Evolutionary conservation across 495 filamentous ascomycete genomes (phyloP).

Genomic region (Aspergillus sclerotioniger): DNA sequence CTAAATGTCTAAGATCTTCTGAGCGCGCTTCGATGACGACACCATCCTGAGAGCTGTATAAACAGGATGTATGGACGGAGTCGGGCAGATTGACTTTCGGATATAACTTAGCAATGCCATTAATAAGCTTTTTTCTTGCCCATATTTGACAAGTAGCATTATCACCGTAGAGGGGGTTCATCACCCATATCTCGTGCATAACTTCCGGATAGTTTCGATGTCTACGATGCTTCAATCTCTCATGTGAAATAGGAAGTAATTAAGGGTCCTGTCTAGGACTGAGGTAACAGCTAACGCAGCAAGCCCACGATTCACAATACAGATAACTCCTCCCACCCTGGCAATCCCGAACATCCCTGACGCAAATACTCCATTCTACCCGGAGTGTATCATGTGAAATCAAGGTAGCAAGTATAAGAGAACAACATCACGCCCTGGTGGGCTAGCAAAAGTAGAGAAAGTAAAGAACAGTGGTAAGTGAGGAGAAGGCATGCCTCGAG

Average conservation of each 20-base stretch:
- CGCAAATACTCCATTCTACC: constrained; percentile 1
- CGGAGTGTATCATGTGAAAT: constrained; percentile 3
- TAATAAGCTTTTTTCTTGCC: not conserved
- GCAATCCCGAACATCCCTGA: not conserved
- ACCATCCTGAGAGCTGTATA: not conserved
- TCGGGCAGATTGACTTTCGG: not conserved
- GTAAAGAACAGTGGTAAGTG: not conserved
- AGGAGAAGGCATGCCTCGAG: not conserved
- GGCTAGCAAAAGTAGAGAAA: not conserved
- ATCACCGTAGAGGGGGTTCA: not conserved
- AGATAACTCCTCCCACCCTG: not conserved
- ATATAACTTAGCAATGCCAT: not conserved
- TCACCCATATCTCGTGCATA: not conserved
- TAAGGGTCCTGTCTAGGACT: not conserved
- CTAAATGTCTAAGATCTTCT: not conserved
- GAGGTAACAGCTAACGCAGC: not conserved
- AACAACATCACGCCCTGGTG: not conserved
- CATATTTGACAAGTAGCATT: not conserved
- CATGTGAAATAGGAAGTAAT: not conserved
- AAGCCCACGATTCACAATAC: not conserved
- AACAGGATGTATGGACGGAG: not conserved
- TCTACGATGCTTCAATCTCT: not conserved
- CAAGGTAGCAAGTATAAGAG: not conserved
- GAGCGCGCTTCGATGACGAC: not conserved
- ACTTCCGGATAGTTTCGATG: not conserved